phyloP scores from a whole-genome alignment of 768 basidiomycete genomes.

The Calocybe indica region DNA sequence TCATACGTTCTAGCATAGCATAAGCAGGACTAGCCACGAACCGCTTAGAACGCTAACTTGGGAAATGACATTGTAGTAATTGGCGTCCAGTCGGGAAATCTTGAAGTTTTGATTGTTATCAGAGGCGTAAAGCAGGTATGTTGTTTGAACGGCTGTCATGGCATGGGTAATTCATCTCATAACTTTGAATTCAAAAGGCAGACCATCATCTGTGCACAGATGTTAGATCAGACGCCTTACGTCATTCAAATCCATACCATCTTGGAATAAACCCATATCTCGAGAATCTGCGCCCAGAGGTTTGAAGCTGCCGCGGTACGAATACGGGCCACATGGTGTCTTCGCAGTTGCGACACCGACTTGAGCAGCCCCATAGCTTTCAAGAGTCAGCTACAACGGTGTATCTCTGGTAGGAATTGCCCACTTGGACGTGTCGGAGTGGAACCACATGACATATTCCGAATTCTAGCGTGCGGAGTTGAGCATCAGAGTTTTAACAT shows the following conservation, averaged over 20 bases:
- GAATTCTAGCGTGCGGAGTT: slow-evolving; percentile 32
- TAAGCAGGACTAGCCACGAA: slow-evolving; percentile 12
- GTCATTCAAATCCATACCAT: slow-evolving; percentile 19
- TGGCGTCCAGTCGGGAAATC: slow-evolving; percentile 48
- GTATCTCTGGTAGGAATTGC: background rate
- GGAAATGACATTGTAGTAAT: slow-evolving; percentile 51
- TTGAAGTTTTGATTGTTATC: slow-evolving; percentile 70
- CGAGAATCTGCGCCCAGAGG: slow-evolving; percentile 55
- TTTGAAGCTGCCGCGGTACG: slow-evolving; percentile 47
- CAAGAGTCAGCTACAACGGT: background rate
- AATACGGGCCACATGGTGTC: slow-evolving; percentile 56
- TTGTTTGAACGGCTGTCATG: slow-evolving; percentile 32
- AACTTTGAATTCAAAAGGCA: too few relatives aligned
- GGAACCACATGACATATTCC: slow-evolving; percentile 71
- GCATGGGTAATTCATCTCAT: too few relatives aligned
- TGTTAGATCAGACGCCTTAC: too few relatives aligned
- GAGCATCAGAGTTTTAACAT: background rate
- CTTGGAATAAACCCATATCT: slow-evolving; percentile 52
- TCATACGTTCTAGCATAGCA: background rate
- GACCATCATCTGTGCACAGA: background rate
- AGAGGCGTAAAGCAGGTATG: slow-evolving; percentile 59
- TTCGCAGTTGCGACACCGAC: slow-evolving; percentile 57
- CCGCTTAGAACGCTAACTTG: slow-evolving; percentile 40
- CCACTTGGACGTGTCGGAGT: slow-evolving; percentile 55
- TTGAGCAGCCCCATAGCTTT: slow-evolving; percentile 57